Conservation (phyloP, 2,329 filamentous ascomycete genomes). For the Fusarium austroafricanum region DNA sequence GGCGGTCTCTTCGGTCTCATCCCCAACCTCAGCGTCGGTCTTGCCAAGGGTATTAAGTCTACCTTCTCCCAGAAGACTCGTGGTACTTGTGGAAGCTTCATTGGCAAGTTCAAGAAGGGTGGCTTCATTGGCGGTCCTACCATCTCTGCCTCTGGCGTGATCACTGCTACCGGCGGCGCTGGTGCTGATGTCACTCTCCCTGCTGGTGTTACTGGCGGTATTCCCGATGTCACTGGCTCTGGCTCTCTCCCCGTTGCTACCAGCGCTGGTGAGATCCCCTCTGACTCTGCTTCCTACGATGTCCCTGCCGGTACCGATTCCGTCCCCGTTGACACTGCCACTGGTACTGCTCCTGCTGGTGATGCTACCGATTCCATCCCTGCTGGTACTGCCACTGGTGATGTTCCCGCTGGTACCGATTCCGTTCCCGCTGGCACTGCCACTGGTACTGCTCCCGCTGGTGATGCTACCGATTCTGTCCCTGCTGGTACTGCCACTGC, state of each 20-base stretch:
- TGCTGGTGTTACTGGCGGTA: conserved; percentile 9
- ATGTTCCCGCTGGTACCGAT: background rate
- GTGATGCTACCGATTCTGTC: background rate
- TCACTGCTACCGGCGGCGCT: conserved; percentile 25
- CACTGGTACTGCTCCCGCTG: background rate
- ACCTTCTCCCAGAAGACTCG: conserved; percentile 33
- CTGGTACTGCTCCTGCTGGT: background rate
- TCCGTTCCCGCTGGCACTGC: too few species aligned
- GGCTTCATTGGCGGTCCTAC: conserved; percentile 21
- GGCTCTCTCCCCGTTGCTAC: too few species aligned
- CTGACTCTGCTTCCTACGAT: background rate
- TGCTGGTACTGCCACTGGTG: background rate
- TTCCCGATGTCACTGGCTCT: conserved; percentile 1
- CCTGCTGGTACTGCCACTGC: background rate
- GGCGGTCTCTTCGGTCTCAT: conserved; percentile 52
- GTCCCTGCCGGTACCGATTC: background rate
- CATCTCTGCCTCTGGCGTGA: conserved; percentile 23
- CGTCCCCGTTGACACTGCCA: background rate
- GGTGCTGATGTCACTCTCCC: conserved; percentile 12
- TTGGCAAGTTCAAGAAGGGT: conserved; percentile 28
- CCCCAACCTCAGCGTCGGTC: conserved; percentile 54
- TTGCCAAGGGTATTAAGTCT: conserved; percentile 41
- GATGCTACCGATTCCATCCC: background rate
- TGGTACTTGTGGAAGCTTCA: conserved; percentile 33
- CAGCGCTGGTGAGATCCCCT: too few species aligned